Evolutionary conservation across 2,329 filamentous ascomycete genomes (phyloP), one percentile per base, ranked within the genome.

Genomic region (Dichotomopilus funicola): DNA sequence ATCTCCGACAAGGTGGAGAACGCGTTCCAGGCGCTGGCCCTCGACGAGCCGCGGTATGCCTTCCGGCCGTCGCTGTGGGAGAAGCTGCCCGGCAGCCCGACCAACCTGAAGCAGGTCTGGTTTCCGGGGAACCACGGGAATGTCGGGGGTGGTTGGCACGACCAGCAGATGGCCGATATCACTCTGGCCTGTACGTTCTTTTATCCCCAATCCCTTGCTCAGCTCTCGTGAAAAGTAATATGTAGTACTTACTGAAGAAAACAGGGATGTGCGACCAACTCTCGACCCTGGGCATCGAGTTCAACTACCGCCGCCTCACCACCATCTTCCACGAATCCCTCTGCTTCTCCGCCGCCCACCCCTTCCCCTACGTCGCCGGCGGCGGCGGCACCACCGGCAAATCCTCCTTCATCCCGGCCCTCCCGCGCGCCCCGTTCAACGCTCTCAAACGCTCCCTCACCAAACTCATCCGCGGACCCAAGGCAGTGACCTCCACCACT

Each of bases 81-180:
- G 55, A 65, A 66, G 2, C 47, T 66, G 8, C 61, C 64, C 2
- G 63, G 59, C 6, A 68, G 65, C 59, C 56, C 56, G 43, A 70
- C 68, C 0, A 60, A 65, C 31, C 62, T 71, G 5, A 66, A 65
- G 57, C 69, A 71, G 61, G 66, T 69, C 11, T 81, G 79, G 78
- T 87, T 87, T 64, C 79, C 82, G 0, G 83, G 83, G 9, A 77
- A 75, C 51, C 84, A 87, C 64, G 79, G 78, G 7, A 81, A 85
- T 59, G 78, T 84, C 42, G 82, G 82, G 27, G 82, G 82, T 31
- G 82, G 82, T 1, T 83, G 79, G 79, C 52, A 62, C 37, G 69
- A 71, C 49, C 69, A 71, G 61, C 66, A 68, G 55, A 62, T 69
- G 0, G 64, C 67, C 33, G 62, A 67, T 43, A 66, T 70, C 10